Conservation (phyloP, 306 rosid species). For the Lathyrus aphaca region DNA sequence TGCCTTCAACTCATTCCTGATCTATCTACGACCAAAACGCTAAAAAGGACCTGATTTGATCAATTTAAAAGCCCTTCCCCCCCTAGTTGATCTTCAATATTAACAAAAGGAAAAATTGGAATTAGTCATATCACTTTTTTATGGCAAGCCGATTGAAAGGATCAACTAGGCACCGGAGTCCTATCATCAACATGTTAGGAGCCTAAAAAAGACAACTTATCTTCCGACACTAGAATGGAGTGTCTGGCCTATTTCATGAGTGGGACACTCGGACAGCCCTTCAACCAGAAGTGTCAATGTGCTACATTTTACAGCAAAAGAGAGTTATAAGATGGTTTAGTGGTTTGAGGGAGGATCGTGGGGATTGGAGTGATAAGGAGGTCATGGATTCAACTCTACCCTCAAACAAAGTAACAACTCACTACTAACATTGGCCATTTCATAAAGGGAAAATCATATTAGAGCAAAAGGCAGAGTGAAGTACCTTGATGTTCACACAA, state of each 20-base stretch:
- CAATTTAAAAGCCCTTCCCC: not conserved
- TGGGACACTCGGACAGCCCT: not conserved
- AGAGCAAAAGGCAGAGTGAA: constrained; percentile 31
- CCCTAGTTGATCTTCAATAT: not conserved
- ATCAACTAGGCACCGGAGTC: not conserved
- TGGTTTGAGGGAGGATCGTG: not conserved
- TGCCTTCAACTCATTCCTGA: not conserved
- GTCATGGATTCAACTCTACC: not conserved
- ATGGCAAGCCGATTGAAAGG: not conserved
- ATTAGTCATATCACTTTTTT: not conserved
- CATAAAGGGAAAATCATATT: not conserved
- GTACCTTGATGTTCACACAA: constrained; percentile 95
- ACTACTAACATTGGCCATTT: not conserved
- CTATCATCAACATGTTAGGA: not conserved
- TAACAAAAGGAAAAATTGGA: not conserved
- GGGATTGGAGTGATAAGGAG: not conserved
- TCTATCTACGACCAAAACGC: not conserved
- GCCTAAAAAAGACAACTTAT: not conserved
- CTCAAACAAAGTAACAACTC: not conserved
- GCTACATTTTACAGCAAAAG: constrained; percentile 26
- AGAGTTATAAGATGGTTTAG: not conserved
- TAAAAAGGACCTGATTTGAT: not conserved
- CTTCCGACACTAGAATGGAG: not conserved
- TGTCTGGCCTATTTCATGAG: not conserved
- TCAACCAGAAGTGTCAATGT: not conserved